Evolutionary conservation across 345 rosid species (phyloP).

Genomic region (Bretschneidera sinensis): DNA sequence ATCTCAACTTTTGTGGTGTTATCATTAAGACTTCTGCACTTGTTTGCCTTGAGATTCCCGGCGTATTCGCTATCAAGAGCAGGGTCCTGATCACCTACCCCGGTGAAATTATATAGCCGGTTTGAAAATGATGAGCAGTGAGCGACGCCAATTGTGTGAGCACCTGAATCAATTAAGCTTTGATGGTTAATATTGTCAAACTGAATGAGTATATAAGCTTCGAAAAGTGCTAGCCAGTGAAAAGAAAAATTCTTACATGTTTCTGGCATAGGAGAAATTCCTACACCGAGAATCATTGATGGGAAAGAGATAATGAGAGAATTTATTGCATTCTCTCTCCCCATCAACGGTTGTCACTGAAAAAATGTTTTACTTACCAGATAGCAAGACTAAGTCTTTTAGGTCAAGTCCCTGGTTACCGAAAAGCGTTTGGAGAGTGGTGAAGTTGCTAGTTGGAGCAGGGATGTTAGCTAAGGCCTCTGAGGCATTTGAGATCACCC

Average conservation of each 20-base stretch:
- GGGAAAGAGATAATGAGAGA: no score
- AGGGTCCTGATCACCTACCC: slow-evolving; percentile 59
- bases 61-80: slow-evolving; percentile 69
- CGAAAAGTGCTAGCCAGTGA: no score
- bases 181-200: no score
- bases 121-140: slow-evolving; percentile 57
- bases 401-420: slow-evolving; percentile 61
- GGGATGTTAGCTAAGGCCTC: slow-evolving; percentile 63
- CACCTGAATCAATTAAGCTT: slow-evolving; percentile 55
- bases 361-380: slow-evolving; percentile 54
- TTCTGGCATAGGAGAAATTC: no score
- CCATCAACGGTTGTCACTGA: no score
- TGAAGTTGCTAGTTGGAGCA: slow-evolving; percentile 54
- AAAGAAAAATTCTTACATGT: no score
- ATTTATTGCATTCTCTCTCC: no score
- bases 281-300: no score
- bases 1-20: slow-evolving; percentile 61
- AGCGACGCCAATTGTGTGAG: slow-evolving; percentile 73
- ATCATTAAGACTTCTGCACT: slow-evolving; percentile 56
- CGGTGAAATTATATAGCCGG: slow-evolving; percentile 72
- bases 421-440: slow-evolving; percentile 44
- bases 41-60: slow-evolving; percentile 52
- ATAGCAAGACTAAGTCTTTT: slow-evolving; percentile 61
- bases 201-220: no score
- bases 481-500: slow-evolving; percentile 48